Evolutionary conservation across 176 grass and related monocot genomes (phyloP).

Genomic region (Oryza punctata): DNA sequence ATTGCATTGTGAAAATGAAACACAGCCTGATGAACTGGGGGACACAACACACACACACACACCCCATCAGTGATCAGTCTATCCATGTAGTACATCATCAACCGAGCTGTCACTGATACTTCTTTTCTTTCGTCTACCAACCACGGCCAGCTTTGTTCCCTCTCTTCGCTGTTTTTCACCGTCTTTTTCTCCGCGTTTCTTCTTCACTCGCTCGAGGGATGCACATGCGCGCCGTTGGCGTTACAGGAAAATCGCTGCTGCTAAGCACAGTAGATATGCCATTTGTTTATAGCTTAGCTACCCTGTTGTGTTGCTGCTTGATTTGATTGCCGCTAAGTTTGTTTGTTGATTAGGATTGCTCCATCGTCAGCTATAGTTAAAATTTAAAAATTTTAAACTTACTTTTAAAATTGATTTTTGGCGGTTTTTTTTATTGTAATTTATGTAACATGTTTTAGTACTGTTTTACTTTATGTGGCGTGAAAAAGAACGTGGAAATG

Average conservation of each 20-base stretch:
- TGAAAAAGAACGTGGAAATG: background rate
- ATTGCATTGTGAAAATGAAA: background rate
- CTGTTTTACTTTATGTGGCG: background rate
- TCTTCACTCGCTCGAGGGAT: background rate
- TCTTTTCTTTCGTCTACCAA: background rate
- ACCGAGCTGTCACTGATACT: constrained; percentile 24
- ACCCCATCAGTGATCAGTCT: background rate
- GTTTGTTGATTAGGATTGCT: background rate
- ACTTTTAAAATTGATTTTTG: too few relatives aligned
- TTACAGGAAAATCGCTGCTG: background rate
- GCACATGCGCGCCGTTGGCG: background rate
- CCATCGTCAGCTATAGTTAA: too few relatives aligned
- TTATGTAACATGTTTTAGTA: too few relatives aligned
- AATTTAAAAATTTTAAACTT: too few relatives aligned
- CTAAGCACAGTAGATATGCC: background rate
- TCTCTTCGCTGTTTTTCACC: background rate
- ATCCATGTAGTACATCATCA: background rate
- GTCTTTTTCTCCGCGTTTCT: background rate
- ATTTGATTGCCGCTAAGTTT: background rate
- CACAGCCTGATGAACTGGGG: background rate
- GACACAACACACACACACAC: background rate
- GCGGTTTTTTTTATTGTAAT: too few relatives aligned
- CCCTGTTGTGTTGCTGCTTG: background rate
- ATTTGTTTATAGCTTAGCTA: constrained; percentile 10
- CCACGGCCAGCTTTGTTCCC: background rate